Conservation (phyloP, 1,284 basidiomycete genomes). For the Trichosporon sp. region DNA sequence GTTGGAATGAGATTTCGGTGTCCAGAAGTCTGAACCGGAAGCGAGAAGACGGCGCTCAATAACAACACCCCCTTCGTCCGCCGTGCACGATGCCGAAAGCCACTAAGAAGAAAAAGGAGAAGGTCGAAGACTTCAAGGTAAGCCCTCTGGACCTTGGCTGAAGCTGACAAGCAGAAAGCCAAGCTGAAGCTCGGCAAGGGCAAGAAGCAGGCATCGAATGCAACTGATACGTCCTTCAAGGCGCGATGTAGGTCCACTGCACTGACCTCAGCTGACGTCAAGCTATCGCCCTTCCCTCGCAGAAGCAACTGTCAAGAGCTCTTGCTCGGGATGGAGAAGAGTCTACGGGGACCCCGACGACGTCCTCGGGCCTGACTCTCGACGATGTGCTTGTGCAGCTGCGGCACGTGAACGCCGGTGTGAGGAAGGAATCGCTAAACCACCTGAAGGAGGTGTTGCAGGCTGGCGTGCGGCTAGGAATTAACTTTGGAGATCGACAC, state of each 20-base stretch:
- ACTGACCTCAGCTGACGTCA: slow-evolving; percentile 12
- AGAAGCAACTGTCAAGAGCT: slow-evolving; percentile 54
- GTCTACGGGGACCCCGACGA: slow-evolving; percentile 62
- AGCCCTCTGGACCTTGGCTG: slow-evolving; percentile 14
- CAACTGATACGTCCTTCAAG: slow-evolving; percentile 92
- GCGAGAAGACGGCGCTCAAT: neutral
- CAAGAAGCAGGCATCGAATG: slow-evolving; percentile 76
- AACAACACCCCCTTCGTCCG: neutral
- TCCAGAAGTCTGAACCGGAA: neutral
- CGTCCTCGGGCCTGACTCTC: slow-evolving; percentile 70
- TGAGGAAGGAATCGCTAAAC: slow-evolving; percentile 73
- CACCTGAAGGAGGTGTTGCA: slow-evolving; percentile 77
- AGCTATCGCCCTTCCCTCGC: slow-evolving; percentile 87
- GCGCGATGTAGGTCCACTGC: slow-evolving; percentile 62
- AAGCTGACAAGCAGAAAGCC: slow-evolving; percentile 64
- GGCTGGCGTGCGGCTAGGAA: slow-evolving; percentile 59
- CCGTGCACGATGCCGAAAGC: slow-evolving; percentile 69
- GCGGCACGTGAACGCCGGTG: slow-evolving; percentile 74
- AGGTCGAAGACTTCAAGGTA: slow-evolving; percentile 81
- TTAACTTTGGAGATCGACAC: slow-evolving; percentile 39
- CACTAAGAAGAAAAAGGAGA: slow-evolving; percentile 77
- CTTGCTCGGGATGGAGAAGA: slow-evolving; percentile 42
- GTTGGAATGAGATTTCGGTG: neutral
- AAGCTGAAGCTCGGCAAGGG: slow-evolving; percentile 95
- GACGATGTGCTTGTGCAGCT: slow-evolving; percentile 72